Percentiles rank a stretch among this genome's conserved stretches.
Evolutionary conservation across 2,329 filamentous ascomycete genomes (phyloP).

Genomic region (Cladophialophora yegresii): DNA sequence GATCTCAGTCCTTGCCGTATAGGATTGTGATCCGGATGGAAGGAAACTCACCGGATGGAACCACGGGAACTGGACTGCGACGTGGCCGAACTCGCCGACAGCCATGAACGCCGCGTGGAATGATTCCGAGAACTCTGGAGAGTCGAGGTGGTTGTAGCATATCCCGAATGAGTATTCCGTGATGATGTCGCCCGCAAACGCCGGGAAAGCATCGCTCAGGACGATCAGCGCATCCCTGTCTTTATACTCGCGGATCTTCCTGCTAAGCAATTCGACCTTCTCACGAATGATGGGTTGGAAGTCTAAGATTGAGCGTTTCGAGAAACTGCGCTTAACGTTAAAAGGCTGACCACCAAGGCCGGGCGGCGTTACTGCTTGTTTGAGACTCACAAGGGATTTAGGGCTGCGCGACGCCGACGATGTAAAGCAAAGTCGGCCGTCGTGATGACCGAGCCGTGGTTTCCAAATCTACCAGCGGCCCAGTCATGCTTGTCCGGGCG

Average conservation of each 20-base stretch:
- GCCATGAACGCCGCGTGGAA: constrained; percentile 34
- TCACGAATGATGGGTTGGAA: constrained; percentile 44
- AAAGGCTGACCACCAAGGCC: no score
- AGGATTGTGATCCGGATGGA: no score
- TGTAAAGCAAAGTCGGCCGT: constrained; percentile 43
- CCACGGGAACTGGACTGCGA: constrained; percentile 25
- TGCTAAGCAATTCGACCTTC: constrained; percentile 10
- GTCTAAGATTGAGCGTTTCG: constrained; percentile 41
- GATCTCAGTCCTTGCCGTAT: background rate
- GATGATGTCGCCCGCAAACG: constrained; percentile 50
- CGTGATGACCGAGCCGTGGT: constrained; percentile 30
- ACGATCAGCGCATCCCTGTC: background rate
- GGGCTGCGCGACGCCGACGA: constrained; percentile 43
- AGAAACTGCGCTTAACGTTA: constrained; percentile 42
- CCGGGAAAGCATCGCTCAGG: constrained; percentile 40
- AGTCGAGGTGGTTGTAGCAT: constrained; percentile 15
- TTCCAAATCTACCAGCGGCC: constrained; percentile 14
- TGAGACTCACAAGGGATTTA: constrained; percentile 41
- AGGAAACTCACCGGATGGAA: constrained; percentile 8
- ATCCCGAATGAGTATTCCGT: constrained; percentile 43
- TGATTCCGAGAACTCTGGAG: constrained; percentile 14
- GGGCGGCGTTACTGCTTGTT: background rate
- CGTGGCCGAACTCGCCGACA: constrained; percentile 22
- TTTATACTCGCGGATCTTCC: constrained; percentile 7
- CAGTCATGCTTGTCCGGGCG: constrained; percentile 18